Evolutionary conservation across 2,329 filamentous ascomycete genomes (phyloP).

Genomic region (Xylariales sp.): DNA sequence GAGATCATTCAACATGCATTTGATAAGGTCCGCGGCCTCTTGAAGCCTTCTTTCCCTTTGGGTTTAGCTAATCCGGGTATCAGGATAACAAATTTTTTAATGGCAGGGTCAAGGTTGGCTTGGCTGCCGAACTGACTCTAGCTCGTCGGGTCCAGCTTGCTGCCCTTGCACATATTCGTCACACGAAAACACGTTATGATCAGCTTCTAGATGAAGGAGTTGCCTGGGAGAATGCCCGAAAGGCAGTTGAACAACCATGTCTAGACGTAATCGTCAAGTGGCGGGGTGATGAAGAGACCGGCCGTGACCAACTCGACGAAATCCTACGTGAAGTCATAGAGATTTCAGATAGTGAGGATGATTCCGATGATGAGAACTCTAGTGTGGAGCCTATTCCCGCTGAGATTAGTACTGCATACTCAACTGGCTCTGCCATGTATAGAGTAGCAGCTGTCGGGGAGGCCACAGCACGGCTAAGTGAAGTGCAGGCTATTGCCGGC

Average conservation of each 20-base stretch:
- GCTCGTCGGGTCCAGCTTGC: conserved; percentile 61
- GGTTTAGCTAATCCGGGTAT: neutral
- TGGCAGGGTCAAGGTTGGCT: conserved; percentile 53
- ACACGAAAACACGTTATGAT: conserved; percentile 64
- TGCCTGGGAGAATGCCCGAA: conserved; percentile 55
- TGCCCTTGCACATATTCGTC: conserved; percentile 62
- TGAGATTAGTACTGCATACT: conserved; percentile 8
- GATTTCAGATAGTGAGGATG: conserved; percentile 56
- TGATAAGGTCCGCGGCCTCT: conserved; percentile 46
- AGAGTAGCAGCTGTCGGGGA: neutral
- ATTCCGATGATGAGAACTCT: conserved; percentile 27
- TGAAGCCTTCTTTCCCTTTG: neutral
- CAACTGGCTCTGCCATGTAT: conserved; percentile 4
- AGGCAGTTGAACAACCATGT: conserved; percentile 56
- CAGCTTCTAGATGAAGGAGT: conserved; percentile 50
- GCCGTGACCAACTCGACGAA: conserved; percentile 63
- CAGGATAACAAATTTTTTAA: conserved; percentile 45
- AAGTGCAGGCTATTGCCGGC: conserved; percentile 5
- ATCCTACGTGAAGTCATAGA: conserved; percentile 63
- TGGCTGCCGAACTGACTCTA: conserved; percentile 50
- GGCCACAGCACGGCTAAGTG: conserved; percentile 1
- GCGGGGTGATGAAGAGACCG: conserved; percentile 67
- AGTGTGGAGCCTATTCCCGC: conserved; percentile 13
- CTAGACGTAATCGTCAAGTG: conserved; percentile 66
- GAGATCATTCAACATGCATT: conserved; percentile 61